Base-by-base conservation (phyloP, 352 stramenopile genomes). In the Phytophthora tubulina region DNA sequence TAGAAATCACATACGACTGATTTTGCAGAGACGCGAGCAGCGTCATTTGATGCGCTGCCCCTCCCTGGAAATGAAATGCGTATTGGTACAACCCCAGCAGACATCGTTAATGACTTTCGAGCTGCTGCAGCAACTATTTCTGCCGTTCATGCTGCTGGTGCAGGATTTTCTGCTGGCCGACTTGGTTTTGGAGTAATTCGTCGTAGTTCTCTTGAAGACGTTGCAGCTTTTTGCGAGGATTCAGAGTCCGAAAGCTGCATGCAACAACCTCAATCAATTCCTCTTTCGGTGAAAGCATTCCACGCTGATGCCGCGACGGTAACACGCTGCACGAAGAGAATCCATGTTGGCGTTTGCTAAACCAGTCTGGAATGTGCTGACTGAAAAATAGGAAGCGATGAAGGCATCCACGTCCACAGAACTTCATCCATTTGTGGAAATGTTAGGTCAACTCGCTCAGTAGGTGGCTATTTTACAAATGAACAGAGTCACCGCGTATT, bases 261-360 rank as follows among this genome's bases (percentile, higher is more conserved):
- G n/a, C 7, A 13, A 48, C 4, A 21, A 15, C 41, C 4, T n/a
- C 45, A 17, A 52, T 52, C 21, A 35, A 35, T 9, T 52, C 21
- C 21, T 11, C 9, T 10, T 38, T 9, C 8, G 15, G 6, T 32
- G 14, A 5, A 50, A 32, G 4, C 4, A 6, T n/a, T 38, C 46
- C 27, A 38, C 9, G 21, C 38, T 54, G 30, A 54, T 54, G 4
- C 14, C 11, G 21, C 48, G 48, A 9, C 27, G 48, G 48, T 21
- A 38, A 21, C 48, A 54, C 30, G 45, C 45, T 52, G 45, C 45
- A 52, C 14, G 41, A 48, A 48, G n/a, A 32, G 17, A 50, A 50
- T 50, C 17, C 44, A 17, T 13, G 44, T 50, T 30, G 38, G 45
- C 21, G 35, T 6, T 52, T 52, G 45, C 45, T 21, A 52, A 33